Evolutionary conservation across 345 rosid species (phyloP).

Genomic region (Erucastrum elatum): DNA sequence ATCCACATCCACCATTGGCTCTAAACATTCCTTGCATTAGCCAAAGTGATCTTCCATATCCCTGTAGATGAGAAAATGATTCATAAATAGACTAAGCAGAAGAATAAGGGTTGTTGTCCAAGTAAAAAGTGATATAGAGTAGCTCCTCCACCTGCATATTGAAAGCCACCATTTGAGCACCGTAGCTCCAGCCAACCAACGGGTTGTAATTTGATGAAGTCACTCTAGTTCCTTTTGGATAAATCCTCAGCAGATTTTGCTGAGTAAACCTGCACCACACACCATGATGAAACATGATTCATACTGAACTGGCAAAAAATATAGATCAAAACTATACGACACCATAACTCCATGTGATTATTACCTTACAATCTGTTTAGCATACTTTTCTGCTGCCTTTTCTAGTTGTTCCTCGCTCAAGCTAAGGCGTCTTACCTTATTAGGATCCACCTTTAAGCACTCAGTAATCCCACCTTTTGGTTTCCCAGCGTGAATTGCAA

Average conservation of each 20-base stretch:
- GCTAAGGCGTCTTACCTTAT: conserved; percentile 57
- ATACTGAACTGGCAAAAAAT: neutral
- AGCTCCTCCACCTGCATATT: conserved; percentile 67
- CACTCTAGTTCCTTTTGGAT: conserved; percentile 67
- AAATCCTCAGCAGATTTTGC: conserved; percentile 62
- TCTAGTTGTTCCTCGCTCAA: conserved; percentile 56
- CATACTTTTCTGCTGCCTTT: conserved; percentile 48
- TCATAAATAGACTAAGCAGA: neutral
- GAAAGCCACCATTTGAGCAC: conserved; percentile 92
- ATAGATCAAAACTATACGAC: neutral
- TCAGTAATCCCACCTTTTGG: conserved; percentile 51
- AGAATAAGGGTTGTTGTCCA: neutral
- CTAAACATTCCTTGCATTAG: conserved; percentile 82
- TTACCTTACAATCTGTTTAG: conserved; percentile 48
- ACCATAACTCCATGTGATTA: neutral
- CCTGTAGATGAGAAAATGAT: conserved; percentile 38
- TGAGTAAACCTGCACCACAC: conserved; percentile 58
- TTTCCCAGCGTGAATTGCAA: conserved; percentile 53
- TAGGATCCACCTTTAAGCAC: conserved; percentile 52
- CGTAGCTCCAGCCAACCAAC: conserved; percentile 71
- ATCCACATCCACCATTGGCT: conserved; percentile 75
- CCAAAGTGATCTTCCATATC: conserved; percentile 72
- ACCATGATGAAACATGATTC: neutral
- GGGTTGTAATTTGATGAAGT: conserved; percentile 78
- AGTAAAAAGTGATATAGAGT: neutral